Percentiles rank a stretch among this genome's conserved stretches.
phyloP scores from a whole-genome alignment of 331 rosid species.

The Quercus lobata region DNA sequence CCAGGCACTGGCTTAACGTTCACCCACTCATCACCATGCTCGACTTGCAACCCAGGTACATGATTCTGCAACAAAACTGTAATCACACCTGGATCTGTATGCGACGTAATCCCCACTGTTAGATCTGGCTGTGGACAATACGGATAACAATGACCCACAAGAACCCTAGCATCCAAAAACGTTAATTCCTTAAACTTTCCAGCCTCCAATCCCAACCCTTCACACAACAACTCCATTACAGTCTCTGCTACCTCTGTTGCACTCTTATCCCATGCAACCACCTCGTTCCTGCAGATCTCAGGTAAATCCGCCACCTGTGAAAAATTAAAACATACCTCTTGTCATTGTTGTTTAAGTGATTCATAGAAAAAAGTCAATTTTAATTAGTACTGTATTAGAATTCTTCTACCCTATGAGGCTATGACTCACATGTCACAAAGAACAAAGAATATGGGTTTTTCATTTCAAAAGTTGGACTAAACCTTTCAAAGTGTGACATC shows the following conservation, averaged over 20 bases:
- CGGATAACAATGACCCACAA: constrained; percentile 33
- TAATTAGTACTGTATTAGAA: too few species aligned
- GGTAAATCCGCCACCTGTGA: constrained; percentile 24
- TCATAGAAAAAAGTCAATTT: too few species aligned
- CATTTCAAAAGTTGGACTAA: too few species aligned
- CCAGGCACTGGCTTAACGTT: constrained; percentile 34
- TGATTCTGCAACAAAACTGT: constrained; percentile 34
- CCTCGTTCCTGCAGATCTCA: constrained; percentile 24
- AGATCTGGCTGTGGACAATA: constrained; percentile 43
- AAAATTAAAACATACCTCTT: too few species aligned
- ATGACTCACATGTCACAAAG: too few species aligned
- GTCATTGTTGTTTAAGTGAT: too few species aligned
- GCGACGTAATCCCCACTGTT: constrained; percentile 27
- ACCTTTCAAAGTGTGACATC: too few species aligned
- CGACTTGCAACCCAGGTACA: constrained; percentile 39
- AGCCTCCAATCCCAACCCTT: constrained; percentile 39
- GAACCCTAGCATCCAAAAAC: constrained; percentile 3
- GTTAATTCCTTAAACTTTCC: constrained; percentile 31
- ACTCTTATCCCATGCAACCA: constrained; percentile 29
- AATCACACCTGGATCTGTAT: constrained; percentile 30
- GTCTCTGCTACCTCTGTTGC: constrained; percentile 19
- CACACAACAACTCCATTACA: constrained; percentile 36
- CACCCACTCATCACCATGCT: constrained; percentile 29
- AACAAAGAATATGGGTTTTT: too few species aligned
- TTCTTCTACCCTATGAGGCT: too few species aligned